Base-by-base conservation (phyloP, 73 alveolate genomes). In the Tetrahymena elliotti region DNA sequence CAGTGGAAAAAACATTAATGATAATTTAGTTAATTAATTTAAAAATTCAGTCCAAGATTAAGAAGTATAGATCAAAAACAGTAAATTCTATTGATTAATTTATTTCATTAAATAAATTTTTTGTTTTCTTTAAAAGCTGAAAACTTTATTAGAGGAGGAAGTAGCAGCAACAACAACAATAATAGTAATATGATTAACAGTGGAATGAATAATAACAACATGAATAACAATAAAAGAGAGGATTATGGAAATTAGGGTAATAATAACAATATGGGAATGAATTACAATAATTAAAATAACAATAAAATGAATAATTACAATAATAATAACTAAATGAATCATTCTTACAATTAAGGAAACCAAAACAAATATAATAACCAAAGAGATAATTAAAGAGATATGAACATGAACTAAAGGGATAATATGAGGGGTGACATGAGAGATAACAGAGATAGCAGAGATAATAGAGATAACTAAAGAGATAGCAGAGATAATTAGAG, bases 1-100 rank as follows among this genome's bases (percentile, higher is more conserved):
- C 22, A 94, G 95, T 92, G 96, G 96, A 92, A 94, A 38, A 83
- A 84, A 94, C 82, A 94, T 94, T 68, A 94, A 94, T 88, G 96
- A 94, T 34, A 94, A 94, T 36, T 88, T 92, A 22, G 96, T 94
- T 18, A 83, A 94, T 31, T 31, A 94, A 94, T 94, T 84, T 39
- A 94, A 94, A 35, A 94, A 94, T 31, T 94, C 95, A 33, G 95
- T 94, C 22, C 22, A 88, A 68, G 88, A 68, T 11, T n/a, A 68
- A 68, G 88, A 68, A 68, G 24, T 36, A 0, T n/a, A 35, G 1
- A 68, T 68, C 12, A 68, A 68, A 68, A 68, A 68, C 36, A 68
- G 88, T 68, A 68, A 47, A 31, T 68, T 27, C 13, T 3, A 68
- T 24, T 16, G n/a, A 0, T 24, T 18, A 27, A n/a, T 24, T 68